Conservation (phyloP, 495 filamentous ascomycete genomes). For the Tetracladium marchalianum region DNA sequence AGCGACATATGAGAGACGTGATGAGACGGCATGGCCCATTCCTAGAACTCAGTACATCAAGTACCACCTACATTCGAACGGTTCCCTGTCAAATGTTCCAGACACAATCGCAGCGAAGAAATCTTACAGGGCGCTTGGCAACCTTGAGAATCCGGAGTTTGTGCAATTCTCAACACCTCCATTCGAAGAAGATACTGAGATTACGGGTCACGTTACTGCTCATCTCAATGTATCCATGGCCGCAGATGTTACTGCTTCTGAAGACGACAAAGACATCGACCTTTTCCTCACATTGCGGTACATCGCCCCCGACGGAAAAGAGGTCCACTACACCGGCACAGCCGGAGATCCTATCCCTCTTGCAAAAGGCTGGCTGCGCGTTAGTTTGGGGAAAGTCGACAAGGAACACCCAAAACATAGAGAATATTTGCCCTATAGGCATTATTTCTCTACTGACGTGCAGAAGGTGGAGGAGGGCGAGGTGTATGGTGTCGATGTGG, state of each 20-base stretch:
- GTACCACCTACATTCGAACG: conserved; percentile 24
- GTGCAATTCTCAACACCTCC: conserved; percentile 44
- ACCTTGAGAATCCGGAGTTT: conserved; percentile 17
- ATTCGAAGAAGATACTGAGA: conserved; percentile 48
- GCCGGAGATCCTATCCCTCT: conserved; percentile 34
- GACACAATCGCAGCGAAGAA: neutral
- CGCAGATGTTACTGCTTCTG: conserved; percentile 8
- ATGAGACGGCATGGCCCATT: conserved; percentile 52
- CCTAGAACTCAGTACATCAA: conserved; percentile 45
- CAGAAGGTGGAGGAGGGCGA: conserved; percentile 41
- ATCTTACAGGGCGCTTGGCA: conserved; percentile 2
- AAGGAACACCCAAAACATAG: conserved; percentile 24
- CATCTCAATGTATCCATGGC: conserved; percentile 49
- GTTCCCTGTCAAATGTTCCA: neutral
- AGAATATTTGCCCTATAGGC: conserved; percentile 42
- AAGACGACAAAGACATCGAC: conserved; percentile 40
- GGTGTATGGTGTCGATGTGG: conserved; percentile 51
- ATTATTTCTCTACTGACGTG: conserved; percentile 46
- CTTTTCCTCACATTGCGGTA: conserved; percentile 53
- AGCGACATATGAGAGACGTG: conserved; percentile 34
- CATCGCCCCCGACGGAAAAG: conserved; percentile 39
- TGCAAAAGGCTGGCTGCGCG: conserved; percentile 46
- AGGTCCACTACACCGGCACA: conserved; percentile 53
- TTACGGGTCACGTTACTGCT: conserved; percentile 54
- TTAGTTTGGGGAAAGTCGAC: conserved; percentile 42